phyloP scores from a whole-genome alignment of 306 rosid genomes.

The Sicyos edulis region DNA sequence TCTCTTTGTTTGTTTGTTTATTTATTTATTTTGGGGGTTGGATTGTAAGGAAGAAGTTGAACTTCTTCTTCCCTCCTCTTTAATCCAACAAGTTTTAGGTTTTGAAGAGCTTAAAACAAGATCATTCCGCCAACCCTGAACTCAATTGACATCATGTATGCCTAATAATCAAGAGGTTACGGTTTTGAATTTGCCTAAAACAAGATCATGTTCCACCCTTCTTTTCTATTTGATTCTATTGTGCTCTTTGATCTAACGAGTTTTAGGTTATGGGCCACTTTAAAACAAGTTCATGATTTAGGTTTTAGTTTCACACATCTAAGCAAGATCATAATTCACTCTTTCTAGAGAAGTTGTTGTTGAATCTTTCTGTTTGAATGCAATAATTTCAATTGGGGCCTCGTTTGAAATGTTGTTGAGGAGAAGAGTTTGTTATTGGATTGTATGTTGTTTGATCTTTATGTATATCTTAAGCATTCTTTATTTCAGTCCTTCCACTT shows the following conservation, averaged over 20 bases:
- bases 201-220: neutral
- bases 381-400: neutral
- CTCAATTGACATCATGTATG: too few species aligned
- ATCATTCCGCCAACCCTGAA: too few species aligned
- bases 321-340: neutral
- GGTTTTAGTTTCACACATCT: neutral
- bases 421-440: neutral
- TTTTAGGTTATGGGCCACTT: neutral
- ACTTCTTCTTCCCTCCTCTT: neutral
- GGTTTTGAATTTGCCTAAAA: neutral
- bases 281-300: too few species aligned
- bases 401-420: neutral
- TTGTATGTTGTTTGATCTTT: neutral
- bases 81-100: neutral
- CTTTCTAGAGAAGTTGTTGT: neutral
- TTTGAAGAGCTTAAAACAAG: neutral
- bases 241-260: neutral
- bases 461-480: conserved; percentile 1
- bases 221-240: conserved; percentile 1
- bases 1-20: neutral
- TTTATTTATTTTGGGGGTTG: neutral
- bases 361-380: neutral
- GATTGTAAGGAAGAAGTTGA: neutral
- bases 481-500: neutral
- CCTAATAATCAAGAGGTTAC: too few species aligned